These are phyloP conservation scores for Inga oerstediana DNA, from an alignment of 306 rosid genomes.

Conservation along the genomic window DNA sequence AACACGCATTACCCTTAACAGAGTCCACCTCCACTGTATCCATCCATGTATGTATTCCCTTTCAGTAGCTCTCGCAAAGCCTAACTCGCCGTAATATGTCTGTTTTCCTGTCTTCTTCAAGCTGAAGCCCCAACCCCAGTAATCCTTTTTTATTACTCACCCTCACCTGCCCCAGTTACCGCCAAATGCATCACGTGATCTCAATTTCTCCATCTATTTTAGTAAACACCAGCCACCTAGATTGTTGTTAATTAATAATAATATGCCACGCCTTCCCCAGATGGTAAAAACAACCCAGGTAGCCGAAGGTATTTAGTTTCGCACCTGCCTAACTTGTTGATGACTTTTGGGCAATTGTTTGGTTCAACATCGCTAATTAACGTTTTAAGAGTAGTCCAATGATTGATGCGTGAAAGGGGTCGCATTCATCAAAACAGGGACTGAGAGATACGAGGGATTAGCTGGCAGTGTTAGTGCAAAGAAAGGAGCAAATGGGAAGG, in stretches of 20 bases:
- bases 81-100: slow-evolving; percentile 16
- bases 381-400: not conserved
- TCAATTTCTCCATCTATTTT: not conserved
- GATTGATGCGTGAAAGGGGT: not conserved
- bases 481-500: not conserved
- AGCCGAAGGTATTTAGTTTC: not conserved
- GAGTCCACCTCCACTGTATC: slow-evolving; percentile 1
- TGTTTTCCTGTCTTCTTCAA: not conserved
- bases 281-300: not conserved
- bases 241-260: not conserved
- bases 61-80: slow-evolving; percentile 33
- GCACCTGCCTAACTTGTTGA: not conserved
- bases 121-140: not conserved
- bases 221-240: not conserved
- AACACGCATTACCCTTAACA: not conserved
- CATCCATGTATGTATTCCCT: not conserved
- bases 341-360: not conserved
- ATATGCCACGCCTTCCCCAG: not conserved
- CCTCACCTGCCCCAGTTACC: not conserved
- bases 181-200: not conserved
- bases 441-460: not conserved
- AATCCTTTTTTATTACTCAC: not conserved
- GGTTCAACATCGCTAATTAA: no score
- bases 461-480: no score
- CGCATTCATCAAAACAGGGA: not conserved